Evolutionary conservation across 768 basidiomycete species (phyloP), one percentile per base, ranked within the genome.

Genomic region (Mycena vulgaris): DNA sequence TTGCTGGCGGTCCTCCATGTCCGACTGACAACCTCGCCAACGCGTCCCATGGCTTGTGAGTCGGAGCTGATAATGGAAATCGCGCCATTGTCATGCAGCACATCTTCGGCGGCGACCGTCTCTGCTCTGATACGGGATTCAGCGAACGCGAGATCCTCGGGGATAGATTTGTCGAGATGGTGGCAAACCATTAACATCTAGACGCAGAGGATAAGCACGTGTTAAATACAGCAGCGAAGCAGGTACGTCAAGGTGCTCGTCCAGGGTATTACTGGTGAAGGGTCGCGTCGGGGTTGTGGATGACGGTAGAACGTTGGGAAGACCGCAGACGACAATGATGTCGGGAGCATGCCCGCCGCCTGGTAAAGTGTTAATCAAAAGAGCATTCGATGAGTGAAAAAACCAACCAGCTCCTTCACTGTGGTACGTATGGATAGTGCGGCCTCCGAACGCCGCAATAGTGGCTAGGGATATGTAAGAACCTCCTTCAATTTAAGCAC

Each of bases 111-210:
- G 0, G 98, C 98, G 49, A 99, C 93, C 0, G 98, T 99, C 83
- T 99, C 97, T 0, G 90, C 95, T 39, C 98, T 90, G 75, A 99
- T 99, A 39, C 98, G 93, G 10, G 97, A 98, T 72, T 99, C 97
- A 5, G 98, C 97, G 75, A 99, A 99, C 1, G 93, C 90, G 47
- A 98, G 86, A 74, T 99, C 98, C 82, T 99, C 98, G 1, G 93
- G 89, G 73, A 97, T 95, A n/a, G 86, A 88, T 74, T 86, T 90
- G 82, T 98, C 95, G 64, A 99, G 89, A 80, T 99, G 97, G 79
- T 99, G 97, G 80, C 96, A 98, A n/a, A 98, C 96, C 96, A 99
- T 98, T 27, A 99, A 86, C 98, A 99, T 99, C 97, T 98, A 48
- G 39, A 65, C 45, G 72, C 60, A n/a, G 17, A 31, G 47, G 25